Conservation (phyloP, 2,329 filamentous ascomycete species). For the Escovopsis sp. region DNA sequence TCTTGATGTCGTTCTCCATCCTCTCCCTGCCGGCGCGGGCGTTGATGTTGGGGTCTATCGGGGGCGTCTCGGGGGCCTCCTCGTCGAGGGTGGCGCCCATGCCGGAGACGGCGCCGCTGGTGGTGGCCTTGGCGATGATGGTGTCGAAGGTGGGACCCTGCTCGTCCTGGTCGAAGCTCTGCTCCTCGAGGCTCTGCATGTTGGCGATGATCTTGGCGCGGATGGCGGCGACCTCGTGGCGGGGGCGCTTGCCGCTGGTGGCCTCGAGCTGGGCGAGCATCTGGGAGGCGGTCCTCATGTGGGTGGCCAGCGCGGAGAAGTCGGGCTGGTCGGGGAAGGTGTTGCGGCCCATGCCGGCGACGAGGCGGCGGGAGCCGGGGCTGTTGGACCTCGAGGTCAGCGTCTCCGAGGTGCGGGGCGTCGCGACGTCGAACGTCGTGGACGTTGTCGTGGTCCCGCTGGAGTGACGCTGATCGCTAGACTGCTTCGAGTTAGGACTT, state of each 20-base stretch:
- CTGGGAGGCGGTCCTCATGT: slow-evolving; percentile 76
- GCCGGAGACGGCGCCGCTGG: slow-evolving; percentile 27
- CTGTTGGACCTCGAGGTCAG: slow-evolving; percentile 55
- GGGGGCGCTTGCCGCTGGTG: slow-evolving; percentile 66
- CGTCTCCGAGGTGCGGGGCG: slow-evolving; percentile 54
- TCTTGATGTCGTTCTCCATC: slow-evolving; percentile 85
- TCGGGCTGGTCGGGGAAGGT: slow-evolving; percentile 55
- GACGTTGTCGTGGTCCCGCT: slow-evolving; percentile 48
- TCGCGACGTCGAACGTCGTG: slow-evolving; percentile 43
- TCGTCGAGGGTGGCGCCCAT: slow-evolving; percentile 39
- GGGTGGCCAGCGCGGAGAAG: slow-evolving; percentile 67
- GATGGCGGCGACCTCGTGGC: slow-evolving; percentile 68
- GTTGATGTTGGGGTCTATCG: slow-evolving; percentile 39
- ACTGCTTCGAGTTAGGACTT: slow-evolving; percentile 14
- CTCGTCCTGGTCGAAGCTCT: slow-evolving; percentile 66
- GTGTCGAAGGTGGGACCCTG: slow-evolving; percentile 63
- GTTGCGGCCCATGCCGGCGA: slow-evolving; percentile 39
- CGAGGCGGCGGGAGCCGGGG: slow-evolving; percentile 45
- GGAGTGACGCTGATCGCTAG: slow-evolving; percentile 36
- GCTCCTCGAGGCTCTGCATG: slow-evolving; percentile 77
- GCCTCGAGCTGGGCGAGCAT: slow-evolving; percentile 76
- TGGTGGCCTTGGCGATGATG: slow-evolving; percentile 58
- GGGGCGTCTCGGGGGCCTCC: slow-evolving; percentile 25
- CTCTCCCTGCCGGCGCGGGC: slow-evolving; percentile 61
- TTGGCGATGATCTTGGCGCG: slow-evolving; percentile 77